Conservation (phyloP, 1,284 basidiomycete species). For the Abortiporus biennis region DNA sequence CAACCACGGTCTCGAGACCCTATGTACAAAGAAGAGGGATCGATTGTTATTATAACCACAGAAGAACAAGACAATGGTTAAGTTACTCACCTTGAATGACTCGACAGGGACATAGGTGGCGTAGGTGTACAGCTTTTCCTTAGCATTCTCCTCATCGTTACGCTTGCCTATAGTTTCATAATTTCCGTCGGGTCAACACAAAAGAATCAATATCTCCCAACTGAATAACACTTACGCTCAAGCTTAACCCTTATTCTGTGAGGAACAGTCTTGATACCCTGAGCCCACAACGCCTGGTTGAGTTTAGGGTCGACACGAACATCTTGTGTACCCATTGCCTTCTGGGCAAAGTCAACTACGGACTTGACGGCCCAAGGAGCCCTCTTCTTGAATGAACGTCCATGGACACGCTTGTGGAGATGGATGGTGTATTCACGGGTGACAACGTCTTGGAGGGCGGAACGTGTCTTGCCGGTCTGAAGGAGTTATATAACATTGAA, state of each 20-base stretch:
- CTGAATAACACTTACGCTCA: conserved; percentile 67
- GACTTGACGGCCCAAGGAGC: conserved; percentile 93
- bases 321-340: conserved; percentile 91
- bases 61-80: conserved; percentile 1
- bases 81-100: conserved; percentile 73
- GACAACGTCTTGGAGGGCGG: conserved; percentile 93
- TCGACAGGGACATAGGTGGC: conserved; percentile 76
- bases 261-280: conserved; percentile 87
- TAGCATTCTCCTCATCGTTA: conserved; percentile 94
- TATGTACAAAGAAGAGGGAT: conserved; percentile 23
- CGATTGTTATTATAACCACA: not conserved
- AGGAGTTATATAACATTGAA: conserved; percentile 1
- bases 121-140: conserved; percentile 96
- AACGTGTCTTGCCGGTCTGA: conserved; percentile 82
- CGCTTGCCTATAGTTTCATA: conserved; percentile 55
- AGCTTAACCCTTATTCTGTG: conserved; percentile 87
- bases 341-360: conserved; percentile 83
- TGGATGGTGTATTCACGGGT: conserved; percentile 96
- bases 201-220: conserved; percentile 4
- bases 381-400: conserved; percentile 90
- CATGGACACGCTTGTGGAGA: conserved; percentile 90
- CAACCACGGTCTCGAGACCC: conserved; percentile 79
- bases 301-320: conserved; percentile 90
- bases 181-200: not conserved
- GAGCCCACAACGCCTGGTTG: conserved; percentile 91